Evolutionary conservation across 192 early-diverging fungal species (phyloP).

Genomic region (Bifiguratus adelaidae): DNA sequence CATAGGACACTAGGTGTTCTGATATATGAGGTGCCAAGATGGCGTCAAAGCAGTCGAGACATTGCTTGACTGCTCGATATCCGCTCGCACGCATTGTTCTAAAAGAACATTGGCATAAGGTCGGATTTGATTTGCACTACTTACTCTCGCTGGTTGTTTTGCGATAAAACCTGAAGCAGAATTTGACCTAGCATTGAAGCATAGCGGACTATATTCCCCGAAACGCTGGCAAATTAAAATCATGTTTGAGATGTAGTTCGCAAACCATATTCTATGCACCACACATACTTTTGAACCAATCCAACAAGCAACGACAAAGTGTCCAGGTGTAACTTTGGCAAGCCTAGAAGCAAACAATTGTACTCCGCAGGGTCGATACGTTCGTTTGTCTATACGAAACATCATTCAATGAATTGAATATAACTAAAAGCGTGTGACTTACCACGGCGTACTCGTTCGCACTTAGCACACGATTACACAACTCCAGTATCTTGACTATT

Average conservation of each 20-base stretch:
- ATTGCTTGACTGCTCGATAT: no score
- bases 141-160: slow-evolving; percentile 22
- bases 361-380: slow-evolving; percentile 38
- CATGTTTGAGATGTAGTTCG: no score
- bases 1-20: no score
- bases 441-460: slow-evolving; percentile 25
- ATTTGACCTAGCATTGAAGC: slow-evolving; percentile 16
- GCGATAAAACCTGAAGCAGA: slow-evolving; percentile 15
- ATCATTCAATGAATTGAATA: not conserved
- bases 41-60: no score
- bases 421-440: not conserved
- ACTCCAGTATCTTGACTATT: slow-evolving; percentile 31
- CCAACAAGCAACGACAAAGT: slow-evolving; percentile 27
- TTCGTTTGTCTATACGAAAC: slow-evolving; percentile 16
- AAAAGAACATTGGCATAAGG: no score
- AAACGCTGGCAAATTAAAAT: slow-evolving; percentile 18
- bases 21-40: no score
- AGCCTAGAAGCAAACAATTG: slow-evolving; percentile 26
- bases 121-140: no score
- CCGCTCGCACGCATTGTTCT: no score
- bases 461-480: slow-evolving; percentile 33
- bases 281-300: slow-evolving; percentile 27
- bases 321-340: slow-evolving; percentile 26
- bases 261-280: no score
- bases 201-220: slow-evolving; percentile 14